Conservation (phyloP, 1,284 basidiomycete genomes). For the Malassezia obtusa region DNA sequence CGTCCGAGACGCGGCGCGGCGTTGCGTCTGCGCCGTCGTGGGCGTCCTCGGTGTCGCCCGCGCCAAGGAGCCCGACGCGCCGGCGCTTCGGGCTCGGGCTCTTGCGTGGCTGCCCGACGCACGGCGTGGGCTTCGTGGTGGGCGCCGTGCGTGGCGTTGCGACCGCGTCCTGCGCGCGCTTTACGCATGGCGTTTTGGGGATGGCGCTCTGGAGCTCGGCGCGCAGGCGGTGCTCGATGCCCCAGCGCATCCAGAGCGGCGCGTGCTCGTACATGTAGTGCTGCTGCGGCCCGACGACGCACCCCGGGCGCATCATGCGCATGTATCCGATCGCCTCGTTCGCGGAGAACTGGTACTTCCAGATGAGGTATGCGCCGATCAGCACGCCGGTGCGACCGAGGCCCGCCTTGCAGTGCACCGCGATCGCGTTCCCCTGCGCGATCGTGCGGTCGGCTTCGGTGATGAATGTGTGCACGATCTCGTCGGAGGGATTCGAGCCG, state of each 20-base stretch:
- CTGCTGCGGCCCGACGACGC: slow-evolving; percentile 71
- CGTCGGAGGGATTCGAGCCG: slow-evolving; percentile 91
- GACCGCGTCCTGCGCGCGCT: slow-evolving; percentile 6
- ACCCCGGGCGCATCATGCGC: slow-evolving; percentile 89
- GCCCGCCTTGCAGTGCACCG: slow-evolving; percentile 80
- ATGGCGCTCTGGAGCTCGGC: slow-evolving; percentile 16
- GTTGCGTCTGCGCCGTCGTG: background rate
- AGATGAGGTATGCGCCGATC: slow-evolving; percentile 85
- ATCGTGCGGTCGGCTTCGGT: slow-evolving; percentile 70
- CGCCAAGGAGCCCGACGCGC: background rate
- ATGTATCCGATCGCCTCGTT: slow-evolving; percentile 95
- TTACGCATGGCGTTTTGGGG: slow-evolving; percentile 9
- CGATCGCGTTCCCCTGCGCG: slow-evolving; percentile 66
- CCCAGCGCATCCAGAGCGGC: slow-evolving; percentile 41
- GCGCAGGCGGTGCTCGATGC: slow-evolving; percentile 20
- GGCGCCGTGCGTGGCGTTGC: slow-evolving; percentile 13
- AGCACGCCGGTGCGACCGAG: slow-evolving; percentile 85
- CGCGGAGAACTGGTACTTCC: slow-evolving; percentile 99
- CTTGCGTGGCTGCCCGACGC: slow-evolving; percentile 45
- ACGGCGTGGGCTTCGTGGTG: slow-evolving; percentile 37
- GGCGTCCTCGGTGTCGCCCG: background rate
- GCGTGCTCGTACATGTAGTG: slow-evolving; percentile 84
- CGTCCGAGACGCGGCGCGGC: slow-evolving; percentile 4
- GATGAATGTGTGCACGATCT: slow-evolving; percentile 84
- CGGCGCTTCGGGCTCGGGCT: slow-evolving; percentile 39